Base-by-base conservation (phyloP, 2,329 filamentous ascomycete species). In the Epichloe sibirici region DNA sequence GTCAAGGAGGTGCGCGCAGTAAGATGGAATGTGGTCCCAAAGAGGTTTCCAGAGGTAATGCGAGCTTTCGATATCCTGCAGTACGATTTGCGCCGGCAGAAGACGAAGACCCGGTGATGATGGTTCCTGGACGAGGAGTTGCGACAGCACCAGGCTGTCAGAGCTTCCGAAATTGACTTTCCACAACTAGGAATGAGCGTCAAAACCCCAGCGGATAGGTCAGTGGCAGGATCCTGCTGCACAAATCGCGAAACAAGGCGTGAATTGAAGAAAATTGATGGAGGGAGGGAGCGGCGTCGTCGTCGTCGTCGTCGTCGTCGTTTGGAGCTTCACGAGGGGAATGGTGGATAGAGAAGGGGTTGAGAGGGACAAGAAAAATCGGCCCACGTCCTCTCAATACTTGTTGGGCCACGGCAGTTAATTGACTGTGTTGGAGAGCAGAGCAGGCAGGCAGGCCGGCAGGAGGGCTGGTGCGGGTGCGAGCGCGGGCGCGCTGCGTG, bases 61-160 rank as follows among this genome's bases (percentile, higher is more conserved):
- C 25, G n/a, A 34, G 23, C 31, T 15, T 21, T 37, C 12, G 38
- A 12, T 35, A n/a, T 39, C 21, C 37, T 12, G n/a, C 44, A 46
- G 37, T 6, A 25, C 15, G 25, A 23, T 42, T 47, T 34, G 45
- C 21, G 47, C 17, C 37, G 43, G 17, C 34, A 38, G 35, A 44
- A 4, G 45, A 45, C 28, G 43, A 13, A 28, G 45, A 25, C 28
- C 25, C 17, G 17, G 17, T 21, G 42, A 11, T 25, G 51, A 53
- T 42, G 23, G 37, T 48, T 40, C 39, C 13, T 28, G 13, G 23
- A 40, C 13, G 25, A 50, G 23, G 13, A 21, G 40, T 39, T 25
- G 48, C 23, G 44, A 39, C 52, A 53, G 48, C 48, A 38, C 38
- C 43, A 48, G 31, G 48, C 35, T 40, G 43, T 28, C 34, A 13